phyloP scores from a whole-genome alignment of 2,329 filamentous ascomycete genomes.

The Huntiella savannae region DNA sequence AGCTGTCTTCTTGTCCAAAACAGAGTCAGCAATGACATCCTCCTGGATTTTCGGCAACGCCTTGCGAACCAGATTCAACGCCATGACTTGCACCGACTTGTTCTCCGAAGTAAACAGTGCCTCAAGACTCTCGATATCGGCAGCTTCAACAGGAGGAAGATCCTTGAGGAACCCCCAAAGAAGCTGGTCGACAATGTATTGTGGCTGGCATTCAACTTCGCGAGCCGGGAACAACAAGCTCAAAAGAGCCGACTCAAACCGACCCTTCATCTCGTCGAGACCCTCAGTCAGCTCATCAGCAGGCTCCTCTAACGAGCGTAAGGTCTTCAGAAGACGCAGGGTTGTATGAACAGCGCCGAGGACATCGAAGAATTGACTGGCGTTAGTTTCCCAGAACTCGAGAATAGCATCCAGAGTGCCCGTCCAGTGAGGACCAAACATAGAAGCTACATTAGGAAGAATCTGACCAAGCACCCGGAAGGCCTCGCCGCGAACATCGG shows the following conservation, averaged over 20 bases:
- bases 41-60: conserved; percentile 65
- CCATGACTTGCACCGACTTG: conserved; percentile 55
- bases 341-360: conserved; percentile 38
- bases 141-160: background rate
- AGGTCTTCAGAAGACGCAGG: conserved; percentile 45
- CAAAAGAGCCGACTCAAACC: conserved; percentile 16
- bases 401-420: conserved; percentile 32
- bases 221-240: background rate
- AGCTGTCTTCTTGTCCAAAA: conserved; percentile 43
- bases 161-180: background rate
- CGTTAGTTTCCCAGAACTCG: background rate
- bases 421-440: conserved; percentile 82
- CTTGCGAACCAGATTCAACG: conserved; percentile 61
- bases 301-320: conserved; percentile 47
- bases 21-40: conserved; percentile 57
- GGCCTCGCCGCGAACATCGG: conserved; percentile 23
- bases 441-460: conserved; percentile 54
- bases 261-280: conserved; percentile 31
- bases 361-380: background rate
- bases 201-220: background rate
- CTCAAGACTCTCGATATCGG: background rate
- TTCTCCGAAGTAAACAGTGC: conserved; percentile 38
- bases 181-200: background rate
- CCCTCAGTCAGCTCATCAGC: conserved; percentile 77
- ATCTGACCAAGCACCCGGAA: conserved; percentile 36